These are phyloP conservation scores for Dipodascopsis uninucleata DNA, from an alignment of 805 yeast genomes.

Conservation along the genomic window DNA sequence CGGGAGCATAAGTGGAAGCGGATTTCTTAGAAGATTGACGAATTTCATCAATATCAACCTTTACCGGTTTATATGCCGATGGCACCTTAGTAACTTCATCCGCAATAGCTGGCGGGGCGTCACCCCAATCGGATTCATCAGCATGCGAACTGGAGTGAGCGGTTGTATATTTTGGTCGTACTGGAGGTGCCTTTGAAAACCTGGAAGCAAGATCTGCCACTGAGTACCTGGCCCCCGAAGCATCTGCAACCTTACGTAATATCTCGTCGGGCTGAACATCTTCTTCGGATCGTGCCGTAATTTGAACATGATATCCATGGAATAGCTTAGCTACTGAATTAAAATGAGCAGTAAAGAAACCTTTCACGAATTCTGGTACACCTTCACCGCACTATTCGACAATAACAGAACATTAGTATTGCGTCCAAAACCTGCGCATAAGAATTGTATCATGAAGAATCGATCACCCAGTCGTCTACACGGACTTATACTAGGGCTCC, in stretches of 20 bases:
- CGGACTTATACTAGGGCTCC: too few relatives aligned
- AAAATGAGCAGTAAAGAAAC: slow-evolving; percentile 44
- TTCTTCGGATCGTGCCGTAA: slow-evolving; percentile 91
- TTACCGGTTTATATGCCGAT: slow-evolving; percentile 41
- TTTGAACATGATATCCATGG: slow-evolving; percentile 81
- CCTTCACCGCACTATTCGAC: slow-evolving; percentile 86
- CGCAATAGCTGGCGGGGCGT: slow-evolving; percentile 40
- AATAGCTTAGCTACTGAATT: slow-evolving; percentile 40
- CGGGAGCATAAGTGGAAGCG: slow-evolving; percentile 20
- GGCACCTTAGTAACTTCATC: slow-evolving; percentile 43
- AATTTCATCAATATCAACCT: slow-evolving; percentile 36
- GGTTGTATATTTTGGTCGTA: slow-evolving; percentile 38
- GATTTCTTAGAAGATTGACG: slow-evolving; percentile 35
- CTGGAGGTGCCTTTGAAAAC: slow-evolving; percentile 32
- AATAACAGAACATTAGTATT: not conserved
- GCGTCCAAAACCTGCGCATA: not conserved
- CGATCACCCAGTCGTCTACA: too few relatives aligned
- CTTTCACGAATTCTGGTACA: slow-evolving; percentile 57
- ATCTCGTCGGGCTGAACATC: slow-evolving; percentile 80
- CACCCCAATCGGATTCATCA: slow-evolving; percentile 69
- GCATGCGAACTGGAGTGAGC: slow-evolving; percentile 23
- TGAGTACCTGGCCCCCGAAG: slow-evolving; percentile 94
- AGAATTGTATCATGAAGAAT: not conserved
- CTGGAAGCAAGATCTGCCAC: slow-evolving; percentile 34
- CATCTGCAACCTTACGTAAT: slow-evolving; percentile 71